Conservation (phyloP, 179 eudicot genomes). For the Silene noctiflora region DNA sequence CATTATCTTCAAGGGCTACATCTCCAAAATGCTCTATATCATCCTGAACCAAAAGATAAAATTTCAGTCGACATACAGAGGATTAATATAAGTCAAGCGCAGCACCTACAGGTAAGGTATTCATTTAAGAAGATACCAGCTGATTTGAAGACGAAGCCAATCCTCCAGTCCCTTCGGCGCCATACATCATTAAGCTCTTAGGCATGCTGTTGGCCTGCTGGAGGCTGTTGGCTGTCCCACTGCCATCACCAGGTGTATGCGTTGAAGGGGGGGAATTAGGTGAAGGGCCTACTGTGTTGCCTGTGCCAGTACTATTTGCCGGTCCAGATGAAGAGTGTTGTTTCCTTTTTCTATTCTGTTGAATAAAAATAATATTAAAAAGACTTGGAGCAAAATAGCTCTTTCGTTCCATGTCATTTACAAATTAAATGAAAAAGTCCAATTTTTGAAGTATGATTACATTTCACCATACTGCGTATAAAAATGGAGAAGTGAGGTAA, state of each 20-base stretch:
- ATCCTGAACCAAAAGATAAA: constrained; percentile 45
- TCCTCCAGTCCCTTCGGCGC: constrained; percentile 76
- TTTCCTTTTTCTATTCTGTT: constrained; percentile 80
- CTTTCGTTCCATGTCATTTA: constrained; percentile 8
- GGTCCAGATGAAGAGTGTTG: constrained; percentile 96
- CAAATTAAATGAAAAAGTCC: background rate
- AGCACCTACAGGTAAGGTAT: constrained; percentile 5
- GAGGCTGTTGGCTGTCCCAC: constrained; percentile 57
- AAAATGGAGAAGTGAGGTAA: no score
- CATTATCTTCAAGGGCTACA: constrained; percentile 87
- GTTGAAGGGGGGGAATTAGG: constrained; percentile 94
- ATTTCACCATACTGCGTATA: background rate
- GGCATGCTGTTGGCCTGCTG: constrained; percentile 80
- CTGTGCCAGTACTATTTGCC: constrained; percentile 96
- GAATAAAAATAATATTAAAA: constrained; percentile 15
- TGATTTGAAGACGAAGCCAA: constrained; percentile 94
- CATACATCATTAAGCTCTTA: constrained; percentile 83
- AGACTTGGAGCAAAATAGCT: background rate
- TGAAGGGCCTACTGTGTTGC: constrained; percentile 90
- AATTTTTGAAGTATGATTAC: background rate
- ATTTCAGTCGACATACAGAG: constrained; percentile 3
- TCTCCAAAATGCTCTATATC: constrained; percentile 87
- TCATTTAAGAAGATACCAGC: constrained; percentile 48
- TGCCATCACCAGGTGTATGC: constrained; percentile 96
- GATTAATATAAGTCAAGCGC: background rate